Base-by-base conservation (phyloP, 768 basidiomycete species). In the Leccinum rimulosum region DNA sequence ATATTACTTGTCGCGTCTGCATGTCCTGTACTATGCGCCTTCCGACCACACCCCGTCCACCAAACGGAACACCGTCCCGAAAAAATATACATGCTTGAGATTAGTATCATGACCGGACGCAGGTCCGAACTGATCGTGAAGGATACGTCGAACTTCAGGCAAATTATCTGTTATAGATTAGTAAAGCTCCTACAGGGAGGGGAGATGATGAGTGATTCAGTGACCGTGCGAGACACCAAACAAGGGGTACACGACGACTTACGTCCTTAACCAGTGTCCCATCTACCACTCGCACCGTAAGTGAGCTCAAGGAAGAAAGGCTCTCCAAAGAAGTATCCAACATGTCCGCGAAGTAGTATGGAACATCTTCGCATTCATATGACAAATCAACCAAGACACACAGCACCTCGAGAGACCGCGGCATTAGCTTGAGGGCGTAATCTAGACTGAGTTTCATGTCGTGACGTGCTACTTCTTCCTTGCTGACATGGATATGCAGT, bases 41-140 rank as follows among this genome's bases (percentile, higher is more conserved):
- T 50, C 12, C 7, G 28, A 38, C 64, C 64, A 66, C 22, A 54
- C 31, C n/a, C 58, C 58, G 15, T 62, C 52, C 27, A 59, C 56
- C 28, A 55, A 40, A 54, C 11, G 22, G 8, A 61, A 6, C 6
- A 5, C 19, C 8, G n/a, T 19, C 14, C 54, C 55, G 3, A 4
- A 55, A 28, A 58, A 19, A 0, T 56, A 33, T 17, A 59, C 38
- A n/a, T 45, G 8, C 6, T 0, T 50, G n/a, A 66, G 47, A 31
- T 40, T 10, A 40, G 17, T 40, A 40, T 9, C 40, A 35, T 14
- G 35, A 35, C 27, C n/a, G 22, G 61, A 57, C 5, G 51, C 2
- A 9, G 50, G 33, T 5, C 33, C 40, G 2, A 61, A 6, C 22
- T 59, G 50, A 15, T 56, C 52, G 1, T 15, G 4, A 11, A 68